Base-by-base conservation (phyloP, 768 basidiomycete species). In the Russula abietina region DNA sequence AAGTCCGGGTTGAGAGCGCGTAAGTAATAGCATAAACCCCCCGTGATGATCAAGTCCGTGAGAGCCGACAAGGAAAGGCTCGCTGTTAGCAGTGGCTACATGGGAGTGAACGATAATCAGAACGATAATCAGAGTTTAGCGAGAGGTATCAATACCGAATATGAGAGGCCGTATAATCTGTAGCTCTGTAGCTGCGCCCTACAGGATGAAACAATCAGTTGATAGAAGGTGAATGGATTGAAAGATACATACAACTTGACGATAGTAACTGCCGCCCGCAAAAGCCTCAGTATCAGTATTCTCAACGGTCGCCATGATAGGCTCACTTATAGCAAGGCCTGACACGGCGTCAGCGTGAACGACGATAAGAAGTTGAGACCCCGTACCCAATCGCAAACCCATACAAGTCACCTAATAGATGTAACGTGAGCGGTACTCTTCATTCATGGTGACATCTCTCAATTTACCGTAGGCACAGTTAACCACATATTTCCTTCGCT, bases 401-500 rank as follows among this genome's bases (percentile, higher is more conserved):
- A 62, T 46, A 11, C 41, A 48, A 39, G 43, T 3, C 12, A 11
- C 11, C 61, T 62, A 24, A 26, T 33, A 45, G 4, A 57, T 22
- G 26, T 55, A 24, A 38, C n/a, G 26, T 62, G 39, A 62, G 43
- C 32, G n/a, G 17, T 30, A 45, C 7, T 22, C 39, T 19, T 38
- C 28, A 38, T 49, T 22, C 5, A 3, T 53, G 19, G 14, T 4
- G 48, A 24, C 19, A 30, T 32, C 7, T 33, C 28, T 22, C 36
- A 11, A 56, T 19, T 54, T 55, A 64, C 65, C n/a, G 38, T 63
- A 9, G 52, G 57, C 7, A 12, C 24, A 3, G 61, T 63, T 28
- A 65, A 6, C 61, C 57, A 55, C 65, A 52, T 55, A 55, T 65
- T 65, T 28, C 62, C 52, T 22, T 28, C 26, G 60, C 64, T 63